These are phyloP conservation scores for Adansonia digitata DNA, from an alignment of 345 rosid genomes.

Conservation along the genomic window DNA sequence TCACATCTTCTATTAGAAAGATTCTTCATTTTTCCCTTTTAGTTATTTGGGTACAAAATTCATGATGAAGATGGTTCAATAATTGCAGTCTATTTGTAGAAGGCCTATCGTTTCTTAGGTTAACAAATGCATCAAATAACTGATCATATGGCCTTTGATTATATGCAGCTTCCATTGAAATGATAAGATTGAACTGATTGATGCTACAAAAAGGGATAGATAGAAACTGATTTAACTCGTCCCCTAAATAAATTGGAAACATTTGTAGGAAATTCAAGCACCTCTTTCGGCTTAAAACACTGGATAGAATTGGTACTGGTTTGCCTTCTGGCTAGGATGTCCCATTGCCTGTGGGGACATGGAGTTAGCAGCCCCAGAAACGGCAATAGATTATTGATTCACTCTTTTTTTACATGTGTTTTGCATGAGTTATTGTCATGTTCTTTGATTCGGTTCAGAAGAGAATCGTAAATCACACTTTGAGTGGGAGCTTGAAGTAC, in stretches of 20 bases:
- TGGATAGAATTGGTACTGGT: neutral
- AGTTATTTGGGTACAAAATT: no score
- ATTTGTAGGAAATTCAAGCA: neutral
- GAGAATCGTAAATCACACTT: no score
- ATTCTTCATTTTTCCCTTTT: neutral
- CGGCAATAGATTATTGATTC: neutral
- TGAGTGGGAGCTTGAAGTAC: neutral
- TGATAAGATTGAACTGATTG: neutral
- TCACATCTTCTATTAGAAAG: neutral
- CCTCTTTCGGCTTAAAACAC: neutral
- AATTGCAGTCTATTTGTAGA: neutral
- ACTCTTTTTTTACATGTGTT: neutral
- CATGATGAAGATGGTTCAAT: neutral
- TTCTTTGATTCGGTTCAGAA: neutral
- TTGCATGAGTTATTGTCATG: neutral
- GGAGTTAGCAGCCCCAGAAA: neutral
- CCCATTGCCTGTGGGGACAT: neutral
- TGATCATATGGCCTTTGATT: neutral
- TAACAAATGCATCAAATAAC: conserved; percentile 8
- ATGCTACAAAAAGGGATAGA: neutral
- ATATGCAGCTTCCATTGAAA: neutral
- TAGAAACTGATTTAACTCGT: neutral
- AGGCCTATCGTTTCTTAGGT: neutral
- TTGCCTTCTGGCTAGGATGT: neutral
- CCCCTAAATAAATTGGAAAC: neutral